These are phyloP conservation scores for Barbatosphaeria neglecta DNA, from an alignment of 495 filamentous ascomycete species.

Conservation along the genomic window DNA sequence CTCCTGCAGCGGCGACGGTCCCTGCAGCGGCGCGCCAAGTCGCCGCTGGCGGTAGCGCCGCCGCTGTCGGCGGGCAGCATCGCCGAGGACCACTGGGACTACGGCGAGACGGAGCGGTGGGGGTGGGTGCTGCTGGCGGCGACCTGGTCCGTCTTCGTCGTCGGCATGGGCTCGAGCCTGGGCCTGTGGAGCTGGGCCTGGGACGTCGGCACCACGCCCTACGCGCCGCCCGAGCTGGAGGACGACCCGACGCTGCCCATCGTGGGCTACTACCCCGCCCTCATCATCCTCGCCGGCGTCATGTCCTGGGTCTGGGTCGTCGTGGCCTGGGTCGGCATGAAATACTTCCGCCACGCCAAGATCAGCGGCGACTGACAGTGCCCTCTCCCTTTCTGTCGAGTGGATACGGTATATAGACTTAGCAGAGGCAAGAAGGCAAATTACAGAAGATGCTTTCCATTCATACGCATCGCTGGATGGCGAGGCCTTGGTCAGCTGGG, in stretches of 20 bases:
- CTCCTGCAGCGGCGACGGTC: slow-evolving; percentile 36
- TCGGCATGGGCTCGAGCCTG: slow-evolving; percentile 88
- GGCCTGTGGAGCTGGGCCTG: slow-evolving; percentile 99
- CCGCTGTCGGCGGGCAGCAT: slow-evolving; percentile 16
- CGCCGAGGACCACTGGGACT: slow-evolving; percentile 58
- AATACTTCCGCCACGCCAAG: slow-evolving; percentile 96
- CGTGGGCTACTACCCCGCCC: slow-evolving; percentile 88
- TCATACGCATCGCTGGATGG: too few relatives aligned
- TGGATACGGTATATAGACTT: too few relatives aligned
- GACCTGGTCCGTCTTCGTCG: slow-evolving; percentile 91
- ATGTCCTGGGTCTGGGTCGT: slow-evolving; percentile 99
- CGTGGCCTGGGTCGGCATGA: slow-evolving; percentile 96
- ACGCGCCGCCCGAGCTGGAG: slow-evolving; percentile 84
- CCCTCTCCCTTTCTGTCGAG: too few relatives aligned
- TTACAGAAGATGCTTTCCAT: too few relatives aligned
- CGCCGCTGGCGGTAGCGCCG: slow-evolving; percentile 41
- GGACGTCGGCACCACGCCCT: slow-evolving; percentile 95
- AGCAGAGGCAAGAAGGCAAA: too few relatives aligned
- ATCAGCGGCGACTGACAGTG: slow-evolving; percentile 41
- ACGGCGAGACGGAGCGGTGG: slow-evolving; percentile 91
- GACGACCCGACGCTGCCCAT: slow-evolving; percentile 90
- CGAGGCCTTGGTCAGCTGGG: too few relatives aligned
- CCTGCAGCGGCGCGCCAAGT: slow-evolving; percentile 45
- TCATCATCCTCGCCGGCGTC: slow-evolving; percentile 83
- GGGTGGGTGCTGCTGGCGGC: slow-evolving; percentile 82